Evolutionary conservation across 2,329 filamentous ascomycete genomes (phyloP), one percentile per base, ranked within the genome.

Genomic region (Thermoascus crustaceus): DNA sequence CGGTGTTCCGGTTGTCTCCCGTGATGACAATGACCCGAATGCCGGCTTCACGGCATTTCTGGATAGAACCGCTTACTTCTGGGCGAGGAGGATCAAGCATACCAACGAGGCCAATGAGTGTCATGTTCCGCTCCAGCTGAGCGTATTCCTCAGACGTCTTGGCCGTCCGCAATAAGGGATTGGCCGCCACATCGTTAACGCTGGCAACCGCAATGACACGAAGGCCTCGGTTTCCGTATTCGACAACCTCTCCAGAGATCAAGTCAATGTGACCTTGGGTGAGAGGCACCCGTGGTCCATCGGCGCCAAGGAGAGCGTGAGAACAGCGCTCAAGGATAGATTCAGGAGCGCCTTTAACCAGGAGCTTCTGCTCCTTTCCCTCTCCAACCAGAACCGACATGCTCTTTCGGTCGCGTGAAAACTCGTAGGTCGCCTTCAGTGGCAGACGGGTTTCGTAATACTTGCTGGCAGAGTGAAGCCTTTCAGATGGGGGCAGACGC

Each of bases 21-120:
- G 91, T 98, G 62, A 98, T 95, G 46, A 98, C 91, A 49, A 98
- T 86, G 32, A 98, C 86, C 42, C 91, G 83, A 52, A 98, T 96
- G 49, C 91, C 91, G 48, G 91, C 91, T 43, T 85, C 80, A 61
- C 82, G 85, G 66, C 91, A 98, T 61, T 94, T 84, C 55, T 73
- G 72, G 51, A 98, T 93, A 31, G 91, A 91, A 33, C 69, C 73
- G 34, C 83, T 76, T 7, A 96, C 91, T 66, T 98, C 91, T 31
- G 86, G 84, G 23, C 91, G 85, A 52, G 91, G 91, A 50, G 91
- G 91, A 59, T 98, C 91, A 55, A 95, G 73, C 91, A 98, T 98
- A 50, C 83, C 87, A 48, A 94, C 84, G 37, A 98, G 78, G 45
- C 91, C 91, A 46, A 98, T 75, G 34, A 98, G 75, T 30, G 91